Base-by-base conservation (phyloP, 2,329 filamentous ascomycete species). In the Calonectria pteridis region DNA sequence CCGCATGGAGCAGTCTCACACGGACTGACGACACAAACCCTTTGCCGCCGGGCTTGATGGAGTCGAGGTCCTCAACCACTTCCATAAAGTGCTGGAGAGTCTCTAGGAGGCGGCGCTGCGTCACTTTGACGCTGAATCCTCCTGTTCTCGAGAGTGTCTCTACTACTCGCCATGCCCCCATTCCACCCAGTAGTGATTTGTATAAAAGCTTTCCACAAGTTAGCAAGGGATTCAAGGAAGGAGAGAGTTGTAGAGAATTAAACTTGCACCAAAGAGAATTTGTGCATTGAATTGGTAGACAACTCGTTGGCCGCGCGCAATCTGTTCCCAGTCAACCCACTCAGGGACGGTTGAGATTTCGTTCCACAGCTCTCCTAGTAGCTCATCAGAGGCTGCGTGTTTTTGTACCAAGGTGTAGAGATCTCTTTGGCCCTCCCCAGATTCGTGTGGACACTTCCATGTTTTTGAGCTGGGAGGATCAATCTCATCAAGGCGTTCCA, bases 261-360 rank as follows among this genome's bases (percentile, higher is more conserved):
- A 43, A 77, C 84, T 78, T 80, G 87, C 87, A 13, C 86, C 91
- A 10, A 92, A 93, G 26, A 95, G 83, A 28, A 90, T 89, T 0
- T 93, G 90, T 0, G 91, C 91, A 23, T 91, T 93, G 82, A 95
- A 96, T 43, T 94, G 90, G 82, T 94, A 95, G 80, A 95, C 95
- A 0, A 95, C 90, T 77, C 94, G 90, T 81, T 96, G 94, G 0
- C 94, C 94, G 79, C 94, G 88, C 73, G 89, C 87, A 70, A 96
- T 93, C 80, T 95, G 93, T 2, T 89, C 89, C 94, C 93, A 96
- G 81, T 95, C 91, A 3, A 96, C 94, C 93, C 94, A 96, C 0
- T 89, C 86, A 0, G 94, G 94, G 5, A 95, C 84, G 0, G 89
- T 91, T 71, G 91, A 93, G 70, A 94, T 87, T 79, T 95, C 87